A percentile compares a stretch with the other conserved stretches of the same genome.
phyloP scores from a whole-genome alignment of 768 basidiomycete species.

The Strobilomyces confusus region DNA sequence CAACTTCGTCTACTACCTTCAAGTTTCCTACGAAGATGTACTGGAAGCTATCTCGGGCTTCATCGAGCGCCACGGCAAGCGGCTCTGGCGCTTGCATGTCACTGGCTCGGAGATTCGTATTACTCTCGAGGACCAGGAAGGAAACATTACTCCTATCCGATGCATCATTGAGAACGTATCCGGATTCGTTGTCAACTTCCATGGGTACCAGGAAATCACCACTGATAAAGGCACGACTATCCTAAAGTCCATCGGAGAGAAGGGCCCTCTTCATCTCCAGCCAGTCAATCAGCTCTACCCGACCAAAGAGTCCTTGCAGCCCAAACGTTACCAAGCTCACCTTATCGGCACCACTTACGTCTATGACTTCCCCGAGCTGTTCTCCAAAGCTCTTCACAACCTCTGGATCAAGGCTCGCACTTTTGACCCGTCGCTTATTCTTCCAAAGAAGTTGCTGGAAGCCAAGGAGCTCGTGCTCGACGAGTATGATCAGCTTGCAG shows the following conservation, averaged over 20 bases:
- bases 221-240: slow-evolving; percentile 95
- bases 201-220: slow-evolving; percentile 96
- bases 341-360: slow-evolving; percentile 97
- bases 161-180: slow-evolving; percentile 98
- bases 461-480: slow-evolving; percentile 91
- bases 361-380: slow-evolving; percentile 99
- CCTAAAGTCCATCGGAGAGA: slow-evolving; percentile 96
- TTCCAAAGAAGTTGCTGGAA: slow-evolving; percentile 77
- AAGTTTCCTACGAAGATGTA: slow-evolving; percentile 94
- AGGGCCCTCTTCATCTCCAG: slow-evolving; percentile 94
- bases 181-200: slow-evolving; percentile 97
- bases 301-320: slow-evolving; percentile 97
- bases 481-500: slow-evolving; percentile 85
- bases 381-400: slow-evolving; percentile 94
- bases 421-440: slow-evolving; percentile 57
- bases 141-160: slow-evolving; percentile 93
- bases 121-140: slow-evolving; percentile 89
- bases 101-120: slow-evolving; percentile 98
- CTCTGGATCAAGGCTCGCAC: slow-evolving; percentile 78
- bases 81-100: slow-evolving; percentile 96
- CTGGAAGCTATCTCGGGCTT: slow-evolving; percentile 97
- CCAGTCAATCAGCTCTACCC: slow-evolving; percentile 92
- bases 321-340: slow-evolving; percentile 98
- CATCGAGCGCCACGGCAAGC: slow-evolving; percentile 97
- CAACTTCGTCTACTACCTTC: slow-evolving; percentile 97